Evolutionary conservation across 2,329 filamentous ascomycete genomes (phyloP).

Genomic region (Lachnellula hyalina): DNA sequence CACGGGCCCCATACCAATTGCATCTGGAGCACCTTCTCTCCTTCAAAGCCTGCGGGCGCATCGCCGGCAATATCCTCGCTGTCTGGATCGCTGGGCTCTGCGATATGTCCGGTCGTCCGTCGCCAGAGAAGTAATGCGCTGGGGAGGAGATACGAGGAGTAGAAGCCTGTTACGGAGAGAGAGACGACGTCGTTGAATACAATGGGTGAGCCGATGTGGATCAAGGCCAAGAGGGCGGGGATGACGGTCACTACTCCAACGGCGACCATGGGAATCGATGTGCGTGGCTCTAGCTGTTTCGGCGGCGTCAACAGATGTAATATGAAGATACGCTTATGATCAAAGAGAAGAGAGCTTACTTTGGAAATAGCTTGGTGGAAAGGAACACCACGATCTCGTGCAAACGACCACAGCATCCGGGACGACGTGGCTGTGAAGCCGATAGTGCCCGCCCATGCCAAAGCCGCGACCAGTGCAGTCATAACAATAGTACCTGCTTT

Average conservation of each 20-base stretch:
- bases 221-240: conserved; percentile 27
- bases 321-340: too few relatives aligned
- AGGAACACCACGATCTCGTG: conserved; percentile 38
- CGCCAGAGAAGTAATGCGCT: conserved; percentile 37
- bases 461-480: conserved; percentile 34
- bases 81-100: conserved; percentile 8
- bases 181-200: conserved; percentile 42
- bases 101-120: conserved; percentile 31
- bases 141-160: conserved; percentile 39
- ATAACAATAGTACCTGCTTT: conserved; percentile 36
- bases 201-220: conserved; percentile 35
- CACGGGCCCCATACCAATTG: conserved; percentile 50
- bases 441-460: conserved; percentile 37
- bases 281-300: background rate
- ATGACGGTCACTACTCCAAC: conserved; percentile 29
- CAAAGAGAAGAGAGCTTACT: conserved; percentile 3
- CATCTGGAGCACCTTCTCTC: background rate
- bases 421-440: conserved; percentile 34
- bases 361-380: conserved; percentile 12
- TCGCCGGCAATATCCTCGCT: too few relatives aligned
- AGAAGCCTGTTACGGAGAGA: conserved; percentile 38
- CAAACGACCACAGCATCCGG: conserved; percentile 39
- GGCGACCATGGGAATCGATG: conserved; percentile 10
- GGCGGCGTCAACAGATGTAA: too few relatives aligned
- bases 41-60: conserved; percentile 1